Evolutionary conservation across 2,329 filamentous ascomycete genomes (phyloP), one percentile per base, ranked within the genome.

Genomic region (Aspergillus fumigatiaffinis): DNA sequence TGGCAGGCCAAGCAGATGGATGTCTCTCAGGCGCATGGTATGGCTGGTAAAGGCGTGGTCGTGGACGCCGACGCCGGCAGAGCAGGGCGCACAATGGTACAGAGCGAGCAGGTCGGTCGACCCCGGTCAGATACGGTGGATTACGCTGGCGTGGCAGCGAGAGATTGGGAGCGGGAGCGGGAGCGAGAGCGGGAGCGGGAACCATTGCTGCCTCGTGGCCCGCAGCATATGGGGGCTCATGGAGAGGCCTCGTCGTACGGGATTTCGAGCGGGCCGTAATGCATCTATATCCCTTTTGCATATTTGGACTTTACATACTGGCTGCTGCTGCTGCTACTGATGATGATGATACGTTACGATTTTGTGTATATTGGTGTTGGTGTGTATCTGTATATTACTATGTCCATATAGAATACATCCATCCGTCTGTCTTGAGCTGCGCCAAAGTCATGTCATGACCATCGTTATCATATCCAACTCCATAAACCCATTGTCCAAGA

Each of bases 1-100:
- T 72, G 73, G 56, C 79, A 80, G 68, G 82, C 78, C 28, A 67
- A 72, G 38, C 54, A 57, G 6, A 59, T 76, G 57, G 57, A 51
- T 14, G 38, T 50, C 14, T 46, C 29, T 4, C 9, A 7, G n/a
- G 20, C n/a, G n/a, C 17, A 17, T n/a, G 0, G 3, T 44, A 12
- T 9, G 3, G 41, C 41, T 12, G n/a, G 41, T 10, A 21, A 44
- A n/a, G n/a, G n/a, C n/a, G 41, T 4, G n/a, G 41, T 21, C n/a
- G 42, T 20, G 25, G 14, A 20, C 17, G 38, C 7, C 6, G 41
- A 44, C 41, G 9, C 20, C 2, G 42, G 42, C n/a, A 17, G 32
- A 5, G 6, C 14, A 14, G 32, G 17, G 32, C 17, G 32, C 32
- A 14, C 14, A 2, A 38, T 38, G 14, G 32, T 17, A 4, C 29